Base-by-base conservation (phyloP, 305 asterid species). In the Plantago lanceolata region DNA sequence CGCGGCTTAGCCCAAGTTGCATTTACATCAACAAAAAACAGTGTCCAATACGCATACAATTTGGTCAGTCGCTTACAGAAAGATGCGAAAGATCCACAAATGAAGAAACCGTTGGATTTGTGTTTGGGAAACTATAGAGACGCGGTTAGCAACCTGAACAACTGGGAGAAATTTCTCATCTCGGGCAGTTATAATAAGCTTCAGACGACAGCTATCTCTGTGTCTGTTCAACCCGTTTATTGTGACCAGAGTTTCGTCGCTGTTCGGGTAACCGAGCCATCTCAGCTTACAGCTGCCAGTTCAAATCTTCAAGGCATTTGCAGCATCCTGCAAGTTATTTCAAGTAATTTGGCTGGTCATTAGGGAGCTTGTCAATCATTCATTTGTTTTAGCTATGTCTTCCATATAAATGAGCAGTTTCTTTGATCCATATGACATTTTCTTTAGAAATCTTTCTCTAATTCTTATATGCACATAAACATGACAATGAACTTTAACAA, bases 1-100 rank as follows among this genome's bases (percentile, higher is more conserved):
- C 47, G 18, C 3, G 64, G 57, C 28, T 48, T 66, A 56, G 63
- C 57, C 40, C 33, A 21, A 26, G 19, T 19, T 11, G 16, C 57
- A 14, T 2, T 26, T 3, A 13, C 6, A 35, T 2, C 13, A 16
- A 29, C 59, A 0, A 49, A 49, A 49, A n/a, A 1, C 1, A 20
- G 24, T 49, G 19, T 49, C 11, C 54, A 49, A 6, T 11, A 49
- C 4, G 54, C 24, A 12, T 49, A 17, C 21, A 18, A 20, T n/a
- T 49, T 49, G 13, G 11, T 49, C 24, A 17, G 12, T 12, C 15
- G 12, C 8, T 49, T 49, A 49, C 21, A 11, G 20, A 49, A 49
- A 49, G 19, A 19, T 49, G 19, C 54, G 0, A 49, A 49, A 49
- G 21, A 49, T 49, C 54, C 54, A 4, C 5, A 19, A 49, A 0